These are phyloP conservation scores for Alternaria conjuncta DNA, from an alignment of 2,329 filamentous ascomycete genomes.

Conservation along the genomic window DNA sequence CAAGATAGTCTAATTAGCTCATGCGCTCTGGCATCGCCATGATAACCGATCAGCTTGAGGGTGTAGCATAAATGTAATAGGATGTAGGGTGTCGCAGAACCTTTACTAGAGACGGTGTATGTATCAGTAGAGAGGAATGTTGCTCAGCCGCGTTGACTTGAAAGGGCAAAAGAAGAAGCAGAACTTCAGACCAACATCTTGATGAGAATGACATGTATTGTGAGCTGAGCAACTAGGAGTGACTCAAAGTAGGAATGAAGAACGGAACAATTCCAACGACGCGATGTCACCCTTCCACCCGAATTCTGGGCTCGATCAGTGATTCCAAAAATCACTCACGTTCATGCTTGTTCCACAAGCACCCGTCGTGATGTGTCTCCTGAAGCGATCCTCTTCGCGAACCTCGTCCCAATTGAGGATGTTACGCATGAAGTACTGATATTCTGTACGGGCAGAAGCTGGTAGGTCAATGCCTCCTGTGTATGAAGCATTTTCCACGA, in stretches of 20 bases:
- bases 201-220: background rate
- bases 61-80: accelerated
- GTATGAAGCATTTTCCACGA: too few species aligned
- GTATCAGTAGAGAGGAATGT: background rate
- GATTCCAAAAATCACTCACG: too few species aligned
- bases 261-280: background rate
- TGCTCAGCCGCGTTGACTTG: background rate
- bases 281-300: too few species aligned
- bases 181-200: background rate
- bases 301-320: too few species aligned
- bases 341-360: too few species aligned
- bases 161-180: background rate
- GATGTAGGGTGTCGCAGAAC: background rate
- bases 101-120: background rate
- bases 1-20: background rate
- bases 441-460: too few species aligned
- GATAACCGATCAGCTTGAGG: background rate
- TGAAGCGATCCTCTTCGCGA: too few species aligned
- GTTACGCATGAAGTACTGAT: too few species aligned
- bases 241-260: background rate
- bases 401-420: too few species aligned
- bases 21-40: background rate
- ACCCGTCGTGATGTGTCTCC: too few species aligned
- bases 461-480: too few species aligned
- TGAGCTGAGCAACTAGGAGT: background rate